A percentile compares a stretch with the other conserved stretches of the same genome.
These are phyloP conservation scores for Hura crepitans DNA, from an alignment of 441 rosid genomes.

Conservation along the genomic window DNA sequence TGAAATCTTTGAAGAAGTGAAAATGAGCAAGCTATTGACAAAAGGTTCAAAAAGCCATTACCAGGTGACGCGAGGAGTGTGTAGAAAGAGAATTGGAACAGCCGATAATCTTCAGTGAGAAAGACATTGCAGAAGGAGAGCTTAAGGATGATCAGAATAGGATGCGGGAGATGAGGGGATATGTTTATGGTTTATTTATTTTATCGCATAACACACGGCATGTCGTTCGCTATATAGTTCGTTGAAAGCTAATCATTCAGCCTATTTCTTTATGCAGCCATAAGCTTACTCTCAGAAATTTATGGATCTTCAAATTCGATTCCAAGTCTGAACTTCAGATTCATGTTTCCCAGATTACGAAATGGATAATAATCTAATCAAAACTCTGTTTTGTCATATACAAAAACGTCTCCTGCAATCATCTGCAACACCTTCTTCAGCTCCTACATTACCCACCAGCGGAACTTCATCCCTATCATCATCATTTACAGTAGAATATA, in stretches of 20 bases:
- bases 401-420: constrained; percentile 12
- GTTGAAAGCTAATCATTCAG: too few species aligned
- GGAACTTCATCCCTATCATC: not conserved
- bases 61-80: not conserved
- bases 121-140: constrained; percentile 10
- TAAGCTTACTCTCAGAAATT: too few species aligned
- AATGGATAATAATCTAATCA: not conserved
- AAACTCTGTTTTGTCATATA: not conserved
- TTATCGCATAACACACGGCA: too few species aligned
- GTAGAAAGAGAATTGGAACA: not conserved
- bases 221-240: too few species aligned
- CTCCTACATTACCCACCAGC: not conserved
- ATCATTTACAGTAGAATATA: too few species aligned
- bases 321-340: too few species aligned
- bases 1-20: not conserved
- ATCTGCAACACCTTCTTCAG: not conserved
- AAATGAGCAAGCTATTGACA: not conserved
- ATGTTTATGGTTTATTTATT: too few species aligned
- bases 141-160: not conserved
- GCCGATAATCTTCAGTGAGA: constrained; percentile 3
- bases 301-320: too few species aligned
- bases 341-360: not conserved
- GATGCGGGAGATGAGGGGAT: too few species aligned
- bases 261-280: too few species aligned
- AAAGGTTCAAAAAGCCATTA: not conserved